Evolutionary conservation across 1,284 basidiomycete species (phyloP), one percentile per base, ranked within the genome.

Genomic region (Phellinidium pouzarii): DNA sequence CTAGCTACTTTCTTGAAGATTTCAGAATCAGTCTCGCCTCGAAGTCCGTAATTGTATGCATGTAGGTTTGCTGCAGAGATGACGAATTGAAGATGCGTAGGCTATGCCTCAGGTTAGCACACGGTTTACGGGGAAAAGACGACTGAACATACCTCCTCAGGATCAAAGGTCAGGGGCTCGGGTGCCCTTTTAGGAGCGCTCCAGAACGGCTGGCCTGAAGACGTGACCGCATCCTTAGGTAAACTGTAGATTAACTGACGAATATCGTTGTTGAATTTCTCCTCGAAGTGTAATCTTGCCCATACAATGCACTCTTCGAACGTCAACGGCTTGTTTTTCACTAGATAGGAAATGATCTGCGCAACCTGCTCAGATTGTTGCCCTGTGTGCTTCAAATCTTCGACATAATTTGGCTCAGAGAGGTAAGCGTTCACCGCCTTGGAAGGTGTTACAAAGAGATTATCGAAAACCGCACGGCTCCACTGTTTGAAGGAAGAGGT

Each of bases 301-400:
- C 96, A 99, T 55, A 87, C 74, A 62, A 99, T 92, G 71, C 96
- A 99, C 69, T 98, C 94, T 63, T 98, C 93, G 61, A 99, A 95
- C 17, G 91, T 92, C 59, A 95, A 73, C 27, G 96, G 96, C 66
- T 95, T 91, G 68, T 91, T 80, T 50, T 88, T 90, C 41, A 98
- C 94, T 14, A 99, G 78, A 70, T 85, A 97, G 42, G 87, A 88
- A 55, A 90, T 78, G 59, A 99, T 90, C 68, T 96, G 92, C 64
- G 88, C 85, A 50, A 95, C 73, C 67, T 97, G 94, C 65, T 94
- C 91, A 64, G 83, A 82, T 68, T 91, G 87, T 66, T 94, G 91
- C 41, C 91, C 91, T 65, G 90, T 90, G 67, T 93, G 94, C 62
- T 94, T 77, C 8, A 89, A 87, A 47, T 79, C 91, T 69, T 98